phyloP scores from a whole-genome alignment of 2,329 filamentous ascomycete species.

The Aaosphaeria pasadenensis region DNA sequence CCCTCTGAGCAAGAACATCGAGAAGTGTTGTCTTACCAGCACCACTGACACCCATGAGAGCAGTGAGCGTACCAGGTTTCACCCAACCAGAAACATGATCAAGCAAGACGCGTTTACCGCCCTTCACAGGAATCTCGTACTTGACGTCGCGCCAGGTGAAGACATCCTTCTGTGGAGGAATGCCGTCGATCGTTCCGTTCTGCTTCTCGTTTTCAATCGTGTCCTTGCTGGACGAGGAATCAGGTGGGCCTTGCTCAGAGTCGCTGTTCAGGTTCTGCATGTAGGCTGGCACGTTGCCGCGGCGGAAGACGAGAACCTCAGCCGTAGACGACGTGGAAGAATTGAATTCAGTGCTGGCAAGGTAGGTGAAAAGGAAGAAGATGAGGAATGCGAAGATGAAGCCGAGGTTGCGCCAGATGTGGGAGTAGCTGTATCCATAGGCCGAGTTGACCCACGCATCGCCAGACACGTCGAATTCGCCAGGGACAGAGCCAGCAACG shows the following conservation, averaged over 20 bases:
- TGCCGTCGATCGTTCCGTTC: constrained; percentile 37
- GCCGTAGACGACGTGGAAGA: constrained; percentile 61
- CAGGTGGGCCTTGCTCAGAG: constrained; percentile 25
- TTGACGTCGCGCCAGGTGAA: constrained; percentile 38
- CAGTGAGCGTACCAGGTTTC: constrained; percentile 52
- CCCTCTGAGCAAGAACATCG: constrained; percentile 33
- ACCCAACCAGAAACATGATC: constrained; percentile 56
- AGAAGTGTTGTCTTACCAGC: constrained; percentile 39
- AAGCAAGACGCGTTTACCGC: constrained; percentile 49
- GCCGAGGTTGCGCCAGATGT: constrained; percentile 60
- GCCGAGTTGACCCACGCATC: constrained; percentile 32
- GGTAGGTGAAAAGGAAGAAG: constrained; percentile 63
- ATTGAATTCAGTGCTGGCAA: constrained; percentile 63
- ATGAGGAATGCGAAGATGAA: constrained; percentile 64
- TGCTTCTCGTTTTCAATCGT: constrained; percentile 22
- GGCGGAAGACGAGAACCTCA: constrained; percentile 65
- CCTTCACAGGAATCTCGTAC: constrained; percentile 37
- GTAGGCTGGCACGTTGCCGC: constrained; percentile 43
- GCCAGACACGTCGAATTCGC: constrained; percentile 37
- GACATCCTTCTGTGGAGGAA: constrained; percentile 40
- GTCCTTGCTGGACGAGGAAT: constrained; percentile 29
- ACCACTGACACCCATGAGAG: constrained; percentile 36
- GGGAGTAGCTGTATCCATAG: constrained; percentile 39
- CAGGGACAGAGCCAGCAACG: constrained; percentile 37
- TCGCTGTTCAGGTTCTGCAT: constrained; percentile 26